Base-by-base conservation (phyloP, 108 stramenopile genomes). In the Pseudonitzschia delicatissima region DNA sequence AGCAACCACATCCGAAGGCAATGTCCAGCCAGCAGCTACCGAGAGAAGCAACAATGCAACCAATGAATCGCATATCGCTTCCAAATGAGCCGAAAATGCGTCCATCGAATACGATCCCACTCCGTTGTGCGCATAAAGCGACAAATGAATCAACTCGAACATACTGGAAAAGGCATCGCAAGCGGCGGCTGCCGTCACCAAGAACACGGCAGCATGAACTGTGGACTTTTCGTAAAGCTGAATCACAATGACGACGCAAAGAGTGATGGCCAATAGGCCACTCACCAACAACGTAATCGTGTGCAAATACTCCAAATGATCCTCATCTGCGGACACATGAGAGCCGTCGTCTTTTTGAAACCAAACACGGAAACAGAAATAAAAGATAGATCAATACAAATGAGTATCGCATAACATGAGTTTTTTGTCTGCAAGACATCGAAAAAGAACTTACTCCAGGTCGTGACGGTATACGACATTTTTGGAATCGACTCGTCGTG, bases 1-100 rank as follows among this genome's bases (percentile, higher is more conserved):
- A 15, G 67, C 59, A 15, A 85, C 45, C 0, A 83, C 83, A 73
- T 91, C 89, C 11, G 82, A 75, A 2, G 92, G 87, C 45, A 94
- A 69, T 1, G 92, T 94, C 92, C 92, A 94, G 7, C 92, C 92
- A 39, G 86, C 75, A 31, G 74, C 92, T 65, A 94, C 82, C 29
- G 70, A 73, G 1, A 94, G 64, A 33, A 87, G 59, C 25, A 94
- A 42, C 27, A 89, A 40, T 2, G 88, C 79, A n/a, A 94, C 76
- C 53, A 88, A 55, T 20, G 86, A 78, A 75, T 94, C 92, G 15
- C 84, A 87, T 23, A 91, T 42, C 9, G 92, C 92, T 62, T 94
- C 92, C 26, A 86, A 76, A 49, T 94, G 88, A 17, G 81, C 74
- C 18, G 88, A 81, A 21, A 89, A 20, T 35, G 86, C 86, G 68